Evolutionary conservation across 768 basidiomycete species (phyloP), one percentile per base, ranked within the genome.

Genomic region (Neoboletus brunneissimus): DNA sequence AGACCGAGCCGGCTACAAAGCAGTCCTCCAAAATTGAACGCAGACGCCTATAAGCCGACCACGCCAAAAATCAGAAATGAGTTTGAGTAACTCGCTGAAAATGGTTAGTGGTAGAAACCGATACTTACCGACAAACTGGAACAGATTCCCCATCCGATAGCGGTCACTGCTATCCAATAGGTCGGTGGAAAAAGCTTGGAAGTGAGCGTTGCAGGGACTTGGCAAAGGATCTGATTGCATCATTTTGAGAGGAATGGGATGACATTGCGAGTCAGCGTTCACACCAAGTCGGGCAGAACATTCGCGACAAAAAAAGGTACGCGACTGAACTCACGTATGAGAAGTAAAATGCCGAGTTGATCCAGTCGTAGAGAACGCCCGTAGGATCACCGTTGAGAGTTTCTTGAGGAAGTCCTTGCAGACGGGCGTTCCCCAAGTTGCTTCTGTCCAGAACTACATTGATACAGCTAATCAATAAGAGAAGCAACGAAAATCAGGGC

Each of bases 361-460:
- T 73, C 89, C 88, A 91, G 66, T 88, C 83, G 65, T 83, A 91
- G 18, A 83, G 75, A 32, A 75, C 58, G 1, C 89, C 89, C 0
- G 81, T 83, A 2, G 79, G 79, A 66, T 91, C 89, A 8, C 88
- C 88, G 9, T 77, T 75, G 10, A 91, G 81, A 11, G 76, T 73
- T 61, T 91, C 86, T 34, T 84, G 70, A 7, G 85, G 79, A 4
- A 92, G 75, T n/a, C 87, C 85, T 73, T 88, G 87, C 20, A 91
- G 73, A 55, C 89, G 80, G 25, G 90, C 90, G 67, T 91, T 91
- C 11, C 89, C 89, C 38, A 91, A 67, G 62, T 91, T 91, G 6
- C 83, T 84, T 57, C 91, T 81, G 64, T 91, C 90, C 56, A 93
- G 73, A 66, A 83, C 71, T 74, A 29, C 25, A 35, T 50, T 25